Percentiles rank a stretch among this genome's conserved stretches.
Conservation (phyloP, 2,329 filamentous ascomycete species). For the Xylariaceae sp. region DNA sequence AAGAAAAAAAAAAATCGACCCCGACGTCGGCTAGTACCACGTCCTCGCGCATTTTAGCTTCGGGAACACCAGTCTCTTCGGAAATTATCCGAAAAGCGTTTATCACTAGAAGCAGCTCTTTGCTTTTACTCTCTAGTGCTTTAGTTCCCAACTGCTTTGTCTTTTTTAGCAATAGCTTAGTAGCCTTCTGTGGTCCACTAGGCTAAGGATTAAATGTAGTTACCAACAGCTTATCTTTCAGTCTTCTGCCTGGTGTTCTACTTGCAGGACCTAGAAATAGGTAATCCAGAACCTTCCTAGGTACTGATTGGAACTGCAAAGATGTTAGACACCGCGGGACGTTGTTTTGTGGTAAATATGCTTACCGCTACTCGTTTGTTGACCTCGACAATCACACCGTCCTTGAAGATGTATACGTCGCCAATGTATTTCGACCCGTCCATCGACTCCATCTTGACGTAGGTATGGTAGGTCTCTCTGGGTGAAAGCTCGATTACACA, state of each 20-base stretch:
- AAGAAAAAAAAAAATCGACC: slow-evolving; percentile 9
- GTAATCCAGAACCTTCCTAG: no score
- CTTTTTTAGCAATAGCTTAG: no score
- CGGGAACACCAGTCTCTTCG: slow-evolving; percentile 7
- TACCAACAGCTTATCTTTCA: no score
- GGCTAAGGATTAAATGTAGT: no score
- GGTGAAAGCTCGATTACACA: slow-evolving; percentile 1
- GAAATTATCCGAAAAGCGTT: slow-evolving; percentile 7
- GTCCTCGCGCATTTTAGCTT: slow-evolving; percentile 4
- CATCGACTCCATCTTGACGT: slow-evolving; percentile 6
- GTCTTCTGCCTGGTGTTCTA: no score
- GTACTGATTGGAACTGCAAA: background rate
- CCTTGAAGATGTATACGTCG: slow-evolving; percentile 4
- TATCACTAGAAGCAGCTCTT: background rate
- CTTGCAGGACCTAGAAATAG: no score
- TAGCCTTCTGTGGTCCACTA: no score
- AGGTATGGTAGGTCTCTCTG: slow-evolving; percentile 3
- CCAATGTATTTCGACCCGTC: slow-evolving; percentile 2
- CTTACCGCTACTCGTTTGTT: slow-evolving; percentile 7
- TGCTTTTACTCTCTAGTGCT: no score
- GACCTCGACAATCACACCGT: slow-evolving; percentile 2
- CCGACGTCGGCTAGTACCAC: slow-evolving; percentile 6
- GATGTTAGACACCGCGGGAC: no score
- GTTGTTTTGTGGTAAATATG: no score
- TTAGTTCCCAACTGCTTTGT: no score